Evolutionary conservation across 2,329 filamentous ascomycete genomes (phyloP).

Genomic region (Coniella vitis): DNA sequence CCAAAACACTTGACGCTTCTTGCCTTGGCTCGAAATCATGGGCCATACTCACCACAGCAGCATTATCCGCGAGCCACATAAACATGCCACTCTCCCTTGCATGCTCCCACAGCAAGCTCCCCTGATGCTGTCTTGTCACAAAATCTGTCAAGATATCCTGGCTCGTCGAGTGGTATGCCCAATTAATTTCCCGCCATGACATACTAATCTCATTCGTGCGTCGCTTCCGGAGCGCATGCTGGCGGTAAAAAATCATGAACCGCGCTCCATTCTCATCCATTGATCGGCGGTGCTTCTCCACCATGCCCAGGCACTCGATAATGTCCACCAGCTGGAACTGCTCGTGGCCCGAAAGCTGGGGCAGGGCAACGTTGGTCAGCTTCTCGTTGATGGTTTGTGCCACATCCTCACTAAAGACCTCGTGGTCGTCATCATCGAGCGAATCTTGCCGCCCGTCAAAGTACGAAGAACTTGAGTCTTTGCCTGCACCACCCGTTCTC

Average conservation of each 20-base stretch:
- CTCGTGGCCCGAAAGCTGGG: conserved; percentile 75
- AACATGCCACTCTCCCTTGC: conserved; percentile 85
- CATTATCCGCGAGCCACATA: conserved; percentile 82
- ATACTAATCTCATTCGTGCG: conserved; percentile 60
- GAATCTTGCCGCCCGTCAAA: conserved; percentile 28
- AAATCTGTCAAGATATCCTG: conserved; percentile 88
- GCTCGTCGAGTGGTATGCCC: conserved; percentile 76
- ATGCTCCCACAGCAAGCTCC: conserved; percentile 74
- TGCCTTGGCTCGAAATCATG: background rate
- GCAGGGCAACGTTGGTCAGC: conserved; percentile 66
- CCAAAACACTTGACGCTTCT: too few relatives aligned
- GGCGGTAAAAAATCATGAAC: conserved; percentile 81
- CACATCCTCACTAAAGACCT: conserved; percentile 63
- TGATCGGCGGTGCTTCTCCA: conserved; percentile 80
- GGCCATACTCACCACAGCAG: conserved; percentile 58
- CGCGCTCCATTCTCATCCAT: conserved; percentile 86
- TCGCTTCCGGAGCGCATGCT: conserved; percentile 65
- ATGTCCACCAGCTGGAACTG: conserved; percentile 82
- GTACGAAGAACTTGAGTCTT: conserved; percentile 30
- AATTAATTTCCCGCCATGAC: conserved; percentile 73
- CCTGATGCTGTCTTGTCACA: conserved; percentile 71
- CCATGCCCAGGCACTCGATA: conserved; percentile 74
- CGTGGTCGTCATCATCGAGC: conserved; percentile 49
- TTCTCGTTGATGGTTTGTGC: conserved; percentile 68
- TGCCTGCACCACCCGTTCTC: conserved; percentile 19